These are phyloP conservation scores for Mycena olivaceomarginata DNA, from an alignment of 768 basidiomycete species.

Conservation along the genomic window DNA sequence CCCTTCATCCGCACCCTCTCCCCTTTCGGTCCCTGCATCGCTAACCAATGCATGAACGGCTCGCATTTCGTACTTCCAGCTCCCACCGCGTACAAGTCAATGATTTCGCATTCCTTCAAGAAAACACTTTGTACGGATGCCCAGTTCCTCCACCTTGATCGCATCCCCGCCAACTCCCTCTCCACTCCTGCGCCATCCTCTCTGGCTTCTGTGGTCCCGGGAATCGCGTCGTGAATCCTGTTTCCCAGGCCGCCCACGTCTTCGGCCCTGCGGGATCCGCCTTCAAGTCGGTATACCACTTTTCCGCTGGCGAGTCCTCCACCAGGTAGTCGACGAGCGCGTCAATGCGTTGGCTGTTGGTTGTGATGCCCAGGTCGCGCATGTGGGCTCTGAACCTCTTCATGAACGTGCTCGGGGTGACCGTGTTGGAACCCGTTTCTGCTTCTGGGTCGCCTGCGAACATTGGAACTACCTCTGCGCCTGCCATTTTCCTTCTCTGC, in stretches of 20 bases:
- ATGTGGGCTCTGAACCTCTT: constrained; percentile 22
- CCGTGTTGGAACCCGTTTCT: neutral
- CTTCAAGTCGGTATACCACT: constrained; percentile 8
- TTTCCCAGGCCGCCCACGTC: constrained; percentile 13
- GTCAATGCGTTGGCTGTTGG: neutral
- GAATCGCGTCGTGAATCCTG: constrained; percentile 13
- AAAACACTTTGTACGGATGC: constrained; percentile 7
- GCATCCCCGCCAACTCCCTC: constrained; percentile 33
- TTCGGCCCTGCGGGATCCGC: neutral
- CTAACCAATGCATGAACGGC: constrained; percentile 49
- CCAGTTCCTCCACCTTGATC: constrained; percentile 37
- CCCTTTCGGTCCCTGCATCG: constrained; percentile 39
- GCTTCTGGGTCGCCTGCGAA: constrained; percentile 18
- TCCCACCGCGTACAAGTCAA: constrained; percentile 37
- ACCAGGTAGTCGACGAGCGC: constrained; percentile 28
- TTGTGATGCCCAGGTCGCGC: neutral
- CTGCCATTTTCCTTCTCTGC: neutral
- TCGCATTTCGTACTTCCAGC: constrained; percentile 9
- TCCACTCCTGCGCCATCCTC: constrained; percentile 35
- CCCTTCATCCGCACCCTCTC: constrained; percentile 26
- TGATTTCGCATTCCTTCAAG: constrained; percentile 20
- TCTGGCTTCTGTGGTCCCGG: constrained; percentile 20
- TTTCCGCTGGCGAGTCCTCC: constrained; percentile 28
- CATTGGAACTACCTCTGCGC: neutral
- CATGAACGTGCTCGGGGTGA: constrained; percentile 13